phyloP scores from a whole-genome alignment of 2,329 filamentous ascomycete species.

The Conoideocrella luteorostrata region DNA sequence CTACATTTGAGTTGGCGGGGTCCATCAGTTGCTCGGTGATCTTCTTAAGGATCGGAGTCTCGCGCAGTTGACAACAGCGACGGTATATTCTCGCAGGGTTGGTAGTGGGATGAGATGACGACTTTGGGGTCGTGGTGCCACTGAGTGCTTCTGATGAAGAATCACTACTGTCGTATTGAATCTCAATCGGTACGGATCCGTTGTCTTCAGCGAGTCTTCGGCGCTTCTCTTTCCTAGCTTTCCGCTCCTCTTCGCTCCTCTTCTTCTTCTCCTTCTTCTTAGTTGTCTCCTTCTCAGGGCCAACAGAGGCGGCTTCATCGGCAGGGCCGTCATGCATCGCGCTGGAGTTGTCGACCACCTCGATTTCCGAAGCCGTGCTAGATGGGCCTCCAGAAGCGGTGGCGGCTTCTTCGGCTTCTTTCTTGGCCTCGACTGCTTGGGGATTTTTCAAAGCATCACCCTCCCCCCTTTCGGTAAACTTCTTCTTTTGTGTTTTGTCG shows the following conservation, averaged over 20 bases:
- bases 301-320: constrained; percentile 6
- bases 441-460: constrained; percentile 67
- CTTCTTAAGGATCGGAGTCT: constrained; percentile 86
- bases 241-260: constrained; percentile 84
- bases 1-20: constrained; percentile 56
- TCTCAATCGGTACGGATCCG: constrained; percentile 77
- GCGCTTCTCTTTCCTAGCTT: constrained; percentile 86
- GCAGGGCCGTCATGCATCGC: constrained; percentile 21
- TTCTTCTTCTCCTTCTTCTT: constrained; percentile 96
- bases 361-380: background rate
- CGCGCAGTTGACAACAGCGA: constrained; percentile 86
- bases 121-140: constrained; percentile 17
- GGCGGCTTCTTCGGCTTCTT: constrained; percentile 27
- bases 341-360: constrained; percentile 13
- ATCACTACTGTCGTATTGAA: constrained; percentile 65
- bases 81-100: constrained; percentile 91
- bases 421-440: constrained; percentile 46
- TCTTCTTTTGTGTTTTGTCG: constrained; percentile 52
- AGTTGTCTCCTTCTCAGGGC: constrained; percentile 36
- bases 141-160: constrained; percentile 35
- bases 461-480: constrained; percentile 63
- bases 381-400: background rate
- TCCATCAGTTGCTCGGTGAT: constrained; percentile 82
- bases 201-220: constrained; percentile 80
- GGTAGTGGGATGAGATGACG: constrained; percentile 60